A percentile compares a stretch with the other conserved stretches of the same genome.
These are phyloP conservation scores for Vaccinium vitisidaea DNA, from an alignment of 148 eudicot species.

Conservation along the genomic window DNA sequence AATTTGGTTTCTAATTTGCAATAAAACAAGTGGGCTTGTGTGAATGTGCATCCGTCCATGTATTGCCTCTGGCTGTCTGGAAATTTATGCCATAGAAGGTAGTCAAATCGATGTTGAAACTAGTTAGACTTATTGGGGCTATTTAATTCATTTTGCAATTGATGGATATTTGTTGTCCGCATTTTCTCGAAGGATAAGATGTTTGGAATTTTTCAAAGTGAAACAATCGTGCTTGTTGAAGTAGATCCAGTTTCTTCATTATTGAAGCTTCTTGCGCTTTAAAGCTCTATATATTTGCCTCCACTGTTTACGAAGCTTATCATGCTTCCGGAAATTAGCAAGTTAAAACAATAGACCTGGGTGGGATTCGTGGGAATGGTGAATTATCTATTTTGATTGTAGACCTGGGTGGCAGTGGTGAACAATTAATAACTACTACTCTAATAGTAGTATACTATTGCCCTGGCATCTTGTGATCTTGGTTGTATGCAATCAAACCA, in stretches of 20 bases:
- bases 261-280: not conserved
- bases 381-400: not conserved
- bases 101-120: not conserved
- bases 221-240: conserved; percentile 1
- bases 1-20: not conserved
- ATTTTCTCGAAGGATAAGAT: not conserved
- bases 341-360: not conserved
- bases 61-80: not conserved
- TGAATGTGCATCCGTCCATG: not conserved
- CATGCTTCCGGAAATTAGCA: not conserved
- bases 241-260: too few relatives aligned
- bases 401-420: not conserved
- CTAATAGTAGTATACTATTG: not conserved
- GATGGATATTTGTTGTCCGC: not conserved
- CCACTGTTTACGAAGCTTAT: not conserved
- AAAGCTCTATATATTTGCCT: not conserved
- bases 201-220: not conserved
- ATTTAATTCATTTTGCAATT: not conserved
- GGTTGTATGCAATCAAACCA: not conserved
- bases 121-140: not conserved
- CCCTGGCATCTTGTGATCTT: not conserved
- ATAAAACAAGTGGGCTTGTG: not conserved
- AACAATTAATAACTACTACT: not conserved
- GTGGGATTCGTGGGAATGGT: not conserved
- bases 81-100: not conserved